These are phyloP conservation scores for Scedosporium aurantiacum DNA, from an alignment of 2,329 filamentous ascomycete genomes.

Conservation along the genomic window DNA sequence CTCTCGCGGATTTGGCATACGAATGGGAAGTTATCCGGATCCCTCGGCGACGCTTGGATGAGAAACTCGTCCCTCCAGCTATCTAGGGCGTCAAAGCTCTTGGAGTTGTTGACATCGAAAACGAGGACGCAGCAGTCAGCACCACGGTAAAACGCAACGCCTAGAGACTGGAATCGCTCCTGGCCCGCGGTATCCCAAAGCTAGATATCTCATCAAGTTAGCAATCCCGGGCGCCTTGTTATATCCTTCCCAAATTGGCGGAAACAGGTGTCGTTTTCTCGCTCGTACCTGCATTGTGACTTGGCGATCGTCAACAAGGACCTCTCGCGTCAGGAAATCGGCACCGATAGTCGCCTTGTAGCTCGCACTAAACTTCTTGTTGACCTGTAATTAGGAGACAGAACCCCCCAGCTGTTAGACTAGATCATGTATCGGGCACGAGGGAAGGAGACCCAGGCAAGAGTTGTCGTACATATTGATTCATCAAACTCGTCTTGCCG, in stretches of 20 bases:
- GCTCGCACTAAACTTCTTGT: conserved; percentile 99
- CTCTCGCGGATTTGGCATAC: conserved; percentile 39
- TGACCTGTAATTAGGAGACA: conserved; percentile 59
- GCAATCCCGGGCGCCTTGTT: not conserved
- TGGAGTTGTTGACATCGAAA: conserved; percentile 97
- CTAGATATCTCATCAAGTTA: conserved; percentile 42
- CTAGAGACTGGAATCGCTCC: conserved; percentile 93
- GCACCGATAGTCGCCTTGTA: conserved; percentile 99
- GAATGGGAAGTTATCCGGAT: conserved; percentile 96
- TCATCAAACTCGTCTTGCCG: conserved; percentile 99
- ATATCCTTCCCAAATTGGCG: not conserved
- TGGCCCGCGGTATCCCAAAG: conserved; percentile 98
- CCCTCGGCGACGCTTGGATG: conserved; percentile 91
- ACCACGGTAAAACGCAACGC: conserved; percentile 93
- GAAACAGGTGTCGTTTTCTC: not conserved
- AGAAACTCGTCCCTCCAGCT: conserved; percentile 98
- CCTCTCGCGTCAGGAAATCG: conserved; percentile 96
- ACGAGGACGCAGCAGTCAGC: conserved; percentile 97
- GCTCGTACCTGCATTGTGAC: conserved; percentile 87
- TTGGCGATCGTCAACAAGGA: conserved; percentile 89
- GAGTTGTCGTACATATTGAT: conserved; percentile 83
- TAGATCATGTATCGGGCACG: not conserved
- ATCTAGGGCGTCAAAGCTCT: conserved; percentile 96
- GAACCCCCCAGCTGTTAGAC: conserved; percentile 1
- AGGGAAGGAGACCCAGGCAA: conserved; percentile 4